These are phyloP conservation scores for Xylaria digitata DNA, from an alignment of 2,329 filamentous ascomycete genomes.

Conservation along the genomic window DNA sequence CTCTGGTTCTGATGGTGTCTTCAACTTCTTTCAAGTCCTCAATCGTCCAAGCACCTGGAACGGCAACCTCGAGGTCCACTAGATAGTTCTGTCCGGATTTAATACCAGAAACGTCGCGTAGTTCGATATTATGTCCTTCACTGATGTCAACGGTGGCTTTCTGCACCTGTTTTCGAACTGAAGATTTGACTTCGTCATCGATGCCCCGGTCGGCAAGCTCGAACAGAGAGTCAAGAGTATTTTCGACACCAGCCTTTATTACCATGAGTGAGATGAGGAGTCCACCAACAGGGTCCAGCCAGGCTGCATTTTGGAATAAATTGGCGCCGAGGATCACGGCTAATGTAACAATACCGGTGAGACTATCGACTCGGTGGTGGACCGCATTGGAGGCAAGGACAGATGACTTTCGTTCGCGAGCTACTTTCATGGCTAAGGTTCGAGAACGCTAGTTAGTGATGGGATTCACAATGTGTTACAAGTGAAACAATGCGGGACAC, in stretches of 20 bases:
- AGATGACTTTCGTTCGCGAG: slow-evolving; percentile 91
- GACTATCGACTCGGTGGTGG: slow-evolving; percentile 94
- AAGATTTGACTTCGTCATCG: slow-evolving; percentile 82
- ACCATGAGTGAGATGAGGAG: slow-evolving; percentile 94
- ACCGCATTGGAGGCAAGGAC: slow-evolving; percentile 96
- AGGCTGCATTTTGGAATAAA: slow-evolving; percentile 83
- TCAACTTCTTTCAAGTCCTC: slow-evolving; percentile 77
- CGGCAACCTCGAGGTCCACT: slow-evolving; percentile 86
- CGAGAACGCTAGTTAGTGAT: slow-evolving; percentile 44
- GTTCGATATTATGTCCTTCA: slow-evolving; percentile 69
- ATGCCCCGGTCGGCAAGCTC: slow-evolving; percentile 93
- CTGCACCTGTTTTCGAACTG: slow-evolving; percentile 73
- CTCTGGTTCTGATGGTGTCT: slow-evolving; percentile 74
- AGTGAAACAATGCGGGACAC: slow-evolving; percentile 52
- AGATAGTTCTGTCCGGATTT: slow-evolving; percentile 98
- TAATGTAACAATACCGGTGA: slow-evolving; percentile 93
- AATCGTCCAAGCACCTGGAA: slow-evolving; percentile 81
- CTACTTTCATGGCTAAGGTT: slow-evolving; percentile 87
- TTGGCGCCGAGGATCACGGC: slow-evolving; percentile 91
- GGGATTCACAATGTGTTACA: not conserved
- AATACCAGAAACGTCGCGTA: slow-evolving; percentile 85
- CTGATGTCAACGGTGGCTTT: slow-evolving; percentile 67
- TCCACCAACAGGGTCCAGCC: slow-evolving; percentile 94
- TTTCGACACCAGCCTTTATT: slow-evolving; percentile 87
- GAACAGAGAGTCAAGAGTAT: slow-evolving; percentile 82